Percentiles rank a stretch among this genome's conserved stretches.
Evolutionary conservation across 352 stramenopile species (phyloP).

Genomic region (Thalassiosira mediterranea): DNA sequence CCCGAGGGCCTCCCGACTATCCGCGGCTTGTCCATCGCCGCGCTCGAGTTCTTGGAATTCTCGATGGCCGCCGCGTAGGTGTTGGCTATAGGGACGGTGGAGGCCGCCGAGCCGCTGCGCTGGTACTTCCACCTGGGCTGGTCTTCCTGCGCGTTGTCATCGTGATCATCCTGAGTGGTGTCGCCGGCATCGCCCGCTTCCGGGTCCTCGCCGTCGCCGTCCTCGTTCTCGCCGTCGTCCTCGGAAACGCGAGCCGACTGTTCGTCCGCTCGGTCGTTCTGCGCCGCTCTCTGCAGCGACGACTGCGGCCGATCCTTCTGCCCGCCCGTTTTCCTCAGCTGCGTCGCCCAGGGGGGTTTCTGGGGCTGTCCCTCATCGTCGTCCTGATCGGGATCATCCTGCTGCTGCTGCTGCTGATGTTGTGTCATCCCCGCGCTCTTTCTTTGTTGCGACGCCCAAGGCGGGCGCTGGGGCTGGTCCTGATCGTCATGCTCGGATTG

Average conservation of each 20-base stretch:
- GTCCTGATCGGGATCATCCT: too few relatives aligned
- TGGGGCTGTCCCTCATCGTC: too few relatives aligned
- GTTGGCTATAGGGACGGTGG: slow-evolving; percentile 2
- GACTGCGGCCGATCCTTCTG: not conserved
- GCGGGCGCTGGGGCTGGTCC: not conserved
- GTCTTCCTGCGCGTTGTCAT: not conserved
- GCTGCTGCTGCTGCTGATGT: slow-evolving; percentile 1
- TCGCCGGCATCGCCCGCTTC: not conserved
- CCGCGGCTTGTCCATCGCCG: too few relatives aligned
- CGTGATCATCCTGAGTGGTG: not conserved
- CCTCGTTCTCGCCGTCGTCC: not conserved
- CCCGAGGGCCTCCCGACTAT: too few relatives aligned
- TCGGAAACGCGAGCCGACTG: not conserved
- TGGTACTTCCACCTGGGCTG: not conserved
- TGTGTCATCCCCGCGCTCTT: not conserved
- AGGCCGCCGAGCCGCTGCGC: slow-evolving; percentile 5
- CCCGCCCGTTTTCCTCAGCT: not conserved
- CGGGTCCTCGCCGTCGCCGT: too few relatives aligned
- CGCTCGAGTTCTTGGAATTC: slow-evolving; percentile 8
- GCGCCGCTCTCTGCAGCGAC: not conserved
- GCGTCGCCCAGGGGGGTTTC: not conserved
- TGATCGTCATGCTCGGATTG: too few relatives aligned
- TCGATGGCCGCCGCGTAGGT: not conserved
- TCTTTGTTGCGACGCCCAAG: not conserved
- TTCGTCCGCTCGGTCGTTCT: not conserved